Base-by-base conservation (phyloP, 176 grass and related monocot genomes). In the Rhynchospora tenuis region DNA sequence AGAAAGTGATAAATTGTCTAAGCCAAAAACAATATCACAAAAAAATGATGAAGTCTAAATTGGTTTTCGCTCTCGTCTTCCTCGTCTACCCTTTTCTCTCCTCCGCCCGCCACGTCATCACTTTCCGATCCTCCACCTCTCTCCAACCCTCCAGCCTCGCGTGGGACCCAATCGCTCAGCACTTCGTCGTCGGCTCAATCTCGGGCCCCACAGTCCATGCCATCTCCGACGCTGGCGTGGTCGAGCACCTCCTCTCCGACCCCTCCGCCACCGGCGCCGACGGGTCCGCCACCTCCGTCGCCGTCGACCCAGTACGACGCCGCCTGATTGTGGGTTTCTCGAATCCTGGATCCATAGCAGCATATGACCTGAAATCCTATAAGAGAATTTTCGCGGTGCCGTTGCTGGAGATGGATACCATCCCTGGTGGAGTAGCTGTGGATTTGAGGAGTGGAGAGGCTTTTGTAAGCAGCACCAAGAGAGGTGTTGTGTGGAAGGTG, bases 191-290 rank as follows among this genome's bases (percentile, higher is more conserved):
- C 3, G 90, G 88, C 69, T 87, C 90, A 42, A 77, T 83, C 57
- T 56, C 62, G 24, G 57, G 78, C 50, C 84, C 87, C 10, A 17
- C 46, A 6, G 33, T 94, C 3, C 84, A 87, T 75, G 92, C 95
- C 86, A 73, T 98, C 83, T 92, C 94, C 33, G 92, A 97, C 29
- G 92, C 89, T 4, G 89, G 92, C 48, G 84, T 89, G 9, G 64
- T 86, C 56, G 90, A 97, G 58, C 56, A 59, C 58, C 78, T 97
- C 68, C 38, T 89, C 0, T 89, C 78, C n/a, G 88, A 89, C 7
- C 33, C 47, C 45, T 64, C 83, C 22, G 16, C 62, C 2, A 64
- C 84, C 12, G 84, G 59, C 4, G 85, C 83, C 0, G 29, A n/a
- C n/a, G n/a, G n/a, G n/a, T n/a, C n/a, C n/a, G n/a, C n/a, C n/a